Percentiles rank a stretch among this genome's conserved stretches.
These are phyloP conservation scores for Penicillium paneum DNA, from an alignment of 2,329 filamentous ascomycete genomes.

Conservation along the genomic window DNA sequence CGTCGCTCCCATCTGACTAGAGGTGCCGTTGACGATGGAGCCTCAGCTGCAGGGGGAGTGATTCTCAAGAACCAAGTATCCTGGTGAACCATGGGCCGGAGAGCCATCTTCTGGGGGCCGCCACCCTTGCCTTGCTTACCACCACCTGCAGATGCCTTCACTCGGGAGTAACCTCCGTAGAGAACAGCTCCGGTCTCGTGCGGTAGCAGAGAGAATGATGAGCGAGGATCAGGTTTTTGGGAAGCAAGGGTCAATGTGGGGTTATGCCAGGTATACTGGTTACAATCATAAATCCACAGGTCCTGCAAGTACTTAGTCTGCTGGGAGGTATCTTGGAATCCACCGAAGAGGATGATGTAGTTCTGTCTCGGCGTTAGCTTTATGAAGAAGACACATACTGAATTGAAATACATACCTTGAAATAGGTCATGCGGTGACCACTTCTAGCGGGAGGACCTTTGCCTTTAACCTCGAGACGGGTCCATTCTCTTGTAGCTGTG, in stretches of 20 bases:
- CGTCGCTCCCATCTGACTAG: conserved; percentile 85
- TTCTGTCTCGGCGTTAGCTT: conserved; percentile 47
- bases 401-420: conserved; percentile 54
- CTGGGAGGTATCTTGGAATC: conserved; percentile 95
- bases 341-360: conserved; percentile 92
- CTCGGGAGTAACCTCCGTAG: conserved; percentile 89
- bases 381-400: neutral
- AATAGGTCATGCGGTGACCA: conserved; percentile 94
- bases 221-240: conserved; percentile 84
- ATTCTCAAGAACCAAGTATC: conserved; percentile 93
- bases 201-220: conserved; percentile 86
- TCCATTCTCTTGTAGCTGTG: conserved; percentile 82
- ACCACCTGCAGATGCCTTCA: conserved; percentile 64
- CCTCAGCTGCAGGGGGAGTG: conserved; percentile 66
- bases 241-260: conserved; percentile 72
- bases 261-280: conserved; percentile 79
- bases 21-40: conserved; percentile 63
- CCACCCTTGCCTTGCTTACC: conserved; percentile 62
- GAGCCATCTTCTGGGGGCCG: conserved; percentile 62
- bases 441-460: conserved; percentile 79
- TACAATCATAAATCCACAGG: conserved; percentile 91
- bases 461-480: conserved; percentile 70
- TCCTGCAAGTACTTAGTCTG: conserved; percentile 92
- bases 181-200: conserved; percentile 86
- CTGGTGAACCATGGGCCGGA: conserved; percentile 87